phyloP scores from a whole-genome alignment of 2,329 filamentous ascomycete species.

The Colletotrichum costaricense region DNA sequence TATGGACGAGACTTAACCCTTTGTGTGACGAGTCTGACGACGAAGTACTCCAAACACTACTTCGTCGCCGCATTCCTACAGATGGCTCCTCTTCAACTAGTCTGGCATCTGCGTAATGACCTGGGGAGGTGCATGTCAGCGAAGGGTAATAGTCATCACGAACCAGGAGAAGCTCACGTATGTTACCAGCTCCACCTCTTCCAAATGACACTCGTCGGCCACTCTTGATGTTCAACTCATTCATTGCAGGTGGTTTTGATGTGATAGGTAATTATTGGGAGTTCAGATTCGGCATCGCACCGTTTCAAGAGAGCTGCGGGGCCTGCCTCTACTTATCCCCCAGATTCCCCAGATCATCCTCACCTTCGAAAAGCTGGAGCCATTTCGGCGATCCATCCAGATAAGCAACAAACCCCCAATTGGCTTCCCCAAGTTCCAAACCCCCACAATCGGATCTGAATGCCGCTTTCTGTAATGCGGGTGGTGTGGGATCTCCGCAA shows the following conservation, averaged over 20 bases:
- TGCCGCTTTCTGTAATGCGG: not conserved
- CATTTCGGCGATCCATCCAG: not conserved
- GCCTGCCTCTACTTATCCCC: not conserved
- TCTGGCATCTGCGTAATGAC: conserved; percentile 9
- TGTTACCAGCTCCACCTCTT: conserved; percentile 22
- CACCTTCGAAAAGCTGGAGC: not conserved
- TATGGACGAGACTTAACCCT: not conserved
- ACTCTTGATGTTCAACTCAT: conserved; percentile 12
- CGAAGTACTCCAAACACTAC: conserved; percentile 10
- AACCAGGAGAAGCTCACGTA: not conserved
- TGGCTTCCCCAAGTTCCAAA: not conserved
- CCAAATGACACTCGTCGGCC: conserved; percentile 14
- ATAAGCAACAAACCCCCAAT: not conserved
- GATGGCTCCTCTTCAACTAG: not conserved
- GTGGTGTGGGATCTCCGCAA: conserved; percentile 4
- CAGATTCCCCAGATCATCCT: not conserved
- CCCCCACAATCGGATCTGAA: not conserved
- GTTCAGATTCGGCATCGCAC: not conserved
- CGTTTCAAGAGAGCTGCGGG: not conserved
- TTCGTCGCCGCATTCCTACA: not conserved
- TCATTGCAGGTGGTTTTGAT: not conserved
- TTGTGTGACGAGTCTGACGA: not conserved
- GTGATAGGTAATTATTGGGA: not conserved
- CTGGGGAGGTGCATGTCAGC: conserved; percentile 2
- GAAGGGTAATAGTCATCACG: not conserved